Conservation (phyloP, 1,284 basidiomycete genomes). For the Sporisorium graminicola region DNA sequence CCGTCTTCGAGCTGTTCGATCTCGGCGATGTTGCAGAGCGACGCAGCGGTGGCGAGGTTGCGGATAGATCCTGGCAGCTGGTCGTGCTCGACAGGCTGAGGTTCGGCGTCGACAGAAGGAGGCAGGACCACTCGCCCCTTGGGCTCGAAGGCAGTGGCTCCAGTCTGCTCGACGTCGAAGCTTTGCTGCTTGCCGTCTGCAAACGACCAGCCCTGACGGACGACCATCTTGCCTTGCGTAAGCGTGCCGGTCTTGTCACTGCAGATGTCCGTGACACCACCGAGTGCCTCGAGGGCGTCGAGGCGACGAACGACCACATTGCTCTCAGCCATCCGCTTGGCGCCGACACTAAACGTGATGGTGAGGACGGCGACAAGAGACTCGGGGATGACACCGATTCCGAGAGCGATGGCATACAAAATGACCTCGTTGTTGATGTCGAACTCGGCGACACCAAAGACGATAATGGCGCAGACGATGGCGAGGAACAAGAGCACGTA, state of each 20-base stretch:
- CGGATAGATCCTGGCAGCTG: slow-evolving; percentile 36
- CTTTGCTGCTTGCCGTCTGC: slow-evolving; percentile 23
- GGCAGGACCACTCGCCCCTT: slow-evolving; percentile 39
- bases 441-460: slow-evolving; percentile 73
- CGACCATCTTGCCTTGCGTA: slow-evolving; percentile 66
- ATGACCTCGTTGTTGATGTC: slow-evolving; percentile 71
- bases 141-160: slow-evolving; percentile 56
- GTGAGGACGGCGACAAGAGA: slow-evolving; percentile 71
- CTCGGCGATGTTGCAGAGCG: slow-evolving; percentile 64
- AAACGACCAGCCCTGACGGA: slow-evolving; percentile 55
- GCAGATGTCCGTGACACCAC: slow-evolving; percentile 61
- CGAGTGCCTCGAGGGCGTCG: slow-evolving; percentile 64
- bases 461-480: slow-evolving; percentile 72
- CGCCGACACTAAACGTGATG: slow-evolving; percentile 64
- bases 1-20: slow-evolving; percentile 42
- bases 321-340: slow-evolving; percentile 63
- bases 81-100: slow-evolving; percentile 18
- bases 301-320: slow-evolving; percentile 64
- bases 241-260: slow-evolving; percentile 66
- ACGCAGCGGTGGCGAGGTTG: slow-evolving; percentile 54
- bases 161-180: slow-evolving; percentile 56
- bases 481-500: slow-evolving; percentile 76
- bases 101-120: slow-evolving; percentile 10
- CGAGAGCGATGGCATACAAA: slow-evolving; percentile 71
- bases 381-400: slow-evolving; percentile 67